Evolutionary conservation across 805 yeast genomes (phyloP), one percentile per base, ranked within the genome.

Genomic region (Kregervanrija pseudodelftensis): DNA sequence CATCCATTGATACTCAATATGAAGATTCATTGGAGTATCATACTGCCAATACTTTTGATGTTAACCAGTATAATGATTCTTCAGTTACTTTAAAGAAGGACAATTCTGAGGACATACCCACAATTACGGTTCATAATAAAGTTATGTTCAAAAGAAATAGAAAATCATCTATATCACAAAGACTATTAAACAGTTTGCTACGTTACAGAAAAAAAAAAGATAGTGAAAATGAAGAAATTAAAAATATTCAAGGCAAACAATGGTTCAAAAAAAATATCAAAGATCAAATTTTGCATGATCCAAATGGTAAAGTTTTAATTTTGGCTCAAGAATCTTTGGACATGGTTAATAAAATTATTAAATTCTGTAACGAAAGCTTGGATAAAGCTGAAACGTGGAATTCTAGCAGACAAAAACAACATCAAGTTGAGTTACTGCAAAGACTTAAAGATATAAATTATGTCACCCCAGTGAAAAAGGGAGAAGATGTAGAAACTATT

Each of bases 301-400:
- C 77, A 9, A 85, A 87, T 58, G 87, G 85, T 16, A 79, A 82
- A 50, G 85, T 88, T 1, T 66, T 93, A 22, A 74, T 85, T 5
- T 70, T 91, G 48, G 97, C 98, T 0, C 83, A 84, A 52, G 99
- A 93, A 62, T 82, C 96, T 0, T 67, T 91, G 40, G 93, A 85
- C 37, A 85, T 90, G 88, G 82, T 91, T 33, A 74, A 82, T 36
- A 84, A 85, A 46, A 82, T 91, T 14, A 88, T 89, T 51, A 74
- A 74, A 41, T 90, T 90, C 7, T 88, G 95, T 54, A 91, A 85
- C 58, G 90, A 85, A 39, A 89, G 89, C 41, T 69, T 91, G 43
- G 82, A 78, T 40, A 80, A 82, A 51, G 96, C 96, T 1, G 97
- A 93, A 60, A 68, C 72, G 17, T 91, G 97, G 97, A 64, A 66